A percentile compares a stretch with the other conserved stretches of the same genome.
These are phyloP conservation scores for Cutaneotrichosporon sp. DNA, from an alignment of 1,284 basidiomycete genomes.

Conservation along the genomic window DNA sequence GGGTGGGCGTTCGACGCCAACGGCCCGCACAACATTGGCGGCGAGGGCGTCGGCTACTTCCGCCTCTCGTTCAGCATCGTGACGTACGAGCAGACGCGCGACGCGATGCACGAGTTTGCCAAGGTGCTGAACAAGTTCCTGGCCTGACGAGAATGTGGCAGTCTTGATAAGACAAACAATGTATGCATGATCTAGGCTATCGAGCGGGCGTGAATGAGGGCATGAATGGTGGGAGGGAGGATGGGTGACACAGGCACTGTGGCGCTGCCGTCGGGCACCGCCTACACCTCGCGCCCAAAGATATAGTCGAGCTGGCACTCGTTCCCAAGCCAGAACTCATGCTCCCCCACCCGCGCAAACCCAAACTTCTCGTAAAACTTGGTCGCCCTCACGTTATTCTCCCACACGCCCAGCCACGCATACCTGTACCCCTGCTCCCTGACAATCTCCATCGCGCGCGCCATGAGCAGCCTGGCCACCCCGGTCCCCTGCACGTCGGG, in stretches of 20 bases:
- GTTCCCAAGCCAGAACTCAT: slow-evolving; percentile 21
- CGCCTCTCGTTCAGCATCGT: slow-evolving; percentile 50
- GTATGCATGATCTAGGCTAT: neutral
- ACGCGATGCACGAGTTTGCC: slow-evolving; percentile 42
- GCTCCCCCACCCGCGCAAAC: slow-evolving; percentile 26
- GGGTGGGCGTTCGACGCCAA: slow-evolving; percentile 47
- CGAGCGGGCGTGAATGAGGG: too few relatives aligned
- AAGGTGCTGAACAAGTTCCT: slow-evolving; percentile 50
- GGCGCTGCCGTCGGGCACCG: too few relatives aligned
- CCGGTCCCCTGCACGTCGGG: slow-evolving; percentile 35
- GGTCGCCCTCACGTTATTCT: slow-evolving; percentile 31
- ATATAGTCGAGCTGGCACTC: slow-evolving; percentile 23
- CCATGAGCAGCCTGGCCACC: slow-evolving; percentile 27
- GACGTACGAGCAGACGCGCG: slow-evolving; percentile 45
- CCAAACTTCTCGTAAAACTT: slow-evolving; percentile 37
- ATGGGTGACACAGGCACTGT: neutral
- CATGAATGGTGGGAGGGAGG: neutral
- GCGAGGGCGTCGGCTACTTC: slow-evolving; percentile 50
- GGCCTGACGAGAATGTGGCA: too few relatives aligned
- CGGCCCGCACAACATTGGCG: slow-evolving; percentile 47
- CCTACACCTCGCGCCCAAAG: slow-evolving; percentile 10
- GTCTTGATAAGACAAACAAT: neutral
- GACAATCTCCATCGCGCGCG: slow-evolving; percentile 19
- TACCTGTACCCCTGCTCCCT: slow-evolving; percentile 25
- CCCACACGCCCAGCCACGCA: slow-evolving; percentile 44